Base-by-base conservation (phyloP, 495 filamentous ascomycete species). In the Staphylotrichum tortipilum region DNA sequence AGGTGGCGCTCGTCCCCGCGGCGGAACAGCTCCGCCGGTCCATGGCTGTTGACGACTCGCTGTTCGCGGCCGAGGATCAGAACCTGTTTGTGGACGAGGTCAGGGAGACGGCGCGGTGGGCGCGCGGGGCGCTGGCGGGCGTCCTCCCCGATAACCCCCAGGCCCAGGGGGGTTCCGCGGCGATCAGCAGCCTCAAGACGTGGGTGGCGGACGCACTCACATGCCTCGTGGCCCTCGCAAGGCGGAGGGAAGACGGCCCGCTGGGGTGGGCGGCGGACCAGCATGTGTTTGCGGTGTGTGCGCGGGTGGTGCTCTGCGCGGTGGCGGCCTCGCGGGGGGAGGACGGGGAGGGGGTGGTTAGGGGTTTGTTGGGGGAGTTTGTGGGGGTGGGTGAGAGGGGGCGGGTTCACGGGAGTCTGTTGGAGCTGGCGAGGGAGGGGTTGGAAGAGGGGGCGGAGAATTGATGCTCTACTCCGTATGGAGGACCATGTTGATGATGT, bases 1-100 rank as follows among this genome's bases (percentile, higher is more conserved):
- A 44, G 2, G n/a, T 40, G 50, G 63, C 15, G 41, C 53, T 50
- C 66, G 58, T 37, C 26, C 52, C 77, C 0, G 75, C 85, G 0
- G 64, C 65, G 3, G 55, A 62, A 0, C 65, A 72, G 15, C 60
- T 90, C 12, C 52, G 59, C 0, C 57, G 73, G 19, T 75, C 78
- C 19, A 58, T 76, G 35, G 73, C 76, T 41, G 80, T 83, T 40
- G 82, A 87, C 57, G 81, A 78, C 24, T 75, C 84, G 2, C 69
- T 98, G 0, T 98, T 98, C 58, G 81, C 79, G 12, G 74, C 85
- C 56, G 92, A 98, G 67, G 89, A 92, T 56, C 88, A 91, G 54
- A 98, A 98, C 51, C 71, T 95, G 0, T 96, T 84, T 60, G 71
- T 92, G 42, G 90, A 95, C 57, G 79, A 85, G 41, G 77, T 87